phyloP scores from a whole-genome alignment of 1,284 basidiomycete genomes.

The Amylostereum areolatum region DNA sequence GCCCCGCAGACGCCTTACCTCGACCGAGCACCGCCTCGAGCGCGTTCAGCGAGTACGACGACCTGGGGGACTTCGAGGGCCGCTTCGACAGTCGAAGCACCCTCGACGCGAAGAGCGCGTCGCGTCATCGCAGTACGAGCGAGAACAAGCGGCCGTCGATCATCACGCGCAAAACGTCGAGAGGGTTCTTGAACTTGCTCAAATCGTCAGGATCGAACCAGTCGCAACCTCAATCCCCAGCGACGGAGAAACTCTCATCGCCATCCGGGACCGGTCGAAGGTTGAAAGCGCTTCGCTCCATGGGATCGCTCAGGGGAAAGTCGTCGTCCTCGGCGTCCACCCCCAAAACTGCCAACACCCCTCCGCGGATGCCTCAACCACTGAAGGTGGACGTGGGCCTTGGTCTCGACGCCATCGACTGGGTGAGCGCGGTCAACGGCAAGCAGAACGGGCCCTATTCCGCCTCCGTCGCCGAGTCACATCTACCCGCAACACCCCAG shows the following conservation, averaged over 20 bases:
- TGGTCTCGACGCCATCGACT: constrained; percentile 52
- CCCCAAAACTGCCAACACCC: constrained; percentile 15
- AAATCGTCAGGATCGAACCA: constrained; percentile 31
- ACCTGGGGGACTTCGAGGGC: constrained; percentile 77
- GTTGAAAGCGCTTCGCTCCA: constrained; percentile 69
- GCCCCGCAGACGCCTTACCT: constrained; percentile 16
- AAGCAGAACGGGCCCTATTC: constrained; percentile 3
- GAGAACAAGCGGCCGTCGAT: constrained; percentile 26
- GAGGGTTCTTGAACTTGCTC: constrained; percentile 56
- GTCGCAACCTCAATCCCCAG: constrained; percentile 34
- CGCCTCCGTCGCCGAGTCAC: constrained; percentile 16
- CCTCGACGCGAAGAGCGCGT: constrained; percentile 38
- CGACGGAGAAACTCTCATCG: constrained; percentile 29
- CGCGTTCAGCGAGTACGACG: constrained; percentile 78
- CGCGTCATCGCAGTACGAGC: constrained; percentile 26
- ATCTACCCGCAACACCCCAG: no score
- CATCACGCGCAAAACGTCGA: constrained; percentile 53
- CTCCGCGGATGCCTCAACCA: constrained; percentile 45
- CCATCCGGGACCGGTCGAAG: constrained; percentile 28
- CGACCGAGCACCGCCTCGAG: constrained; percentile 59
- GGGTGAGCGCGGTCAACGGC: constrained; percentile 31
- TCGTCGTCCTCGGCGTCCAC: constrained; percentile 25
- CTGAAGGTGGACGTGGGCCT: constrained; percentile 50
- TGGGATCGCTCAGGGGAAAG: constrained; percentile 68
- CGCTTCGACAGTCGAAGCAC: constrained; percentile 76